Base-by-base conservation (phyloP, 2,329 filamentous ascomycete species). In the Xenosphaeropsis pyriputrescens region DNA sequence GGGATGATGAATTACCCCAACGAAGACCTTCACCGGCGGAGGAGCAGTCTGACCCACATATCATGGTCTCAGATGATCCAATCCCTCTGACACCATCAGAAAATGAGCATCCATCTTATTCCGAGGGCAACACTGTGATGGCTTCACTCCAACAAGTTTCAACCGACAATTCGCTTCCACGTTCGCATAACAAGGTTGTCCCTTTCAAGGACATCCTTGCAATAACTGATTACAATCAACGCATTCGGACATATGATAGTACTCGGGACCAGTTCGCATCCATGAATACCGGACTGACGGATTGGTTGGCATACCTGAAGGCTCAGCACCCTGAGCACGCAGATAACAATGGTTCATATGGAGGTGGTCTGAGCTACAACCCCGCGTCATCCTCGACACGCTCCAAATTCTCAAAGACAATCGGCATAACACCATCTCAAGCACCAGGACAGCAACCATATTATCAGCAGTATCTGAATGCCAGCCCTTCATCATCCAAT, bases 161-260 rank as follows among this genome's bases (percentile, higher is more conserved):
- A 26, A 26, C 22, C 22, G 12, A 26, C 22, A 26, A 26, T 26
- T 26, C 22, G 12, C 3, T 26, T 26, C 8, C 22, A 26, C 22
- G 12, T 9, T 26, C 35, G 14, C 4, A 18, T 35, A 18, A 36
- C 29, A 31, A 30, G n/a, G 17, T 18, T 4, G 31, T 40, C 11
- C 32, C 34, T 9, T 88, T 93, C 58, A 73, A 77, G 36, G 81
- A 93, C 41, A 93, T 95, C 43, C 67, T 85, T 49, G 74, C 72
- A 7, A 66, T 91, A 36, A 66, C 71, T 13, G 73, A 71, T 2
- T 57, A 76, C 0, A 57, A 67, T 12, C 78, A 91, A 46, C 75
- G 86, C 15, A 82, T 91, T 42, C 64, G 68, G 32, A 78, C 75
- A 12, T 93, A 83, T 54, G 72, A 84, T 41, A 72, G 79, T 41